phyloP scores from a whole-genome alignment of 2,329 filamentous ascomycete species.

The Ceratocystis harringtonii region DNA sequence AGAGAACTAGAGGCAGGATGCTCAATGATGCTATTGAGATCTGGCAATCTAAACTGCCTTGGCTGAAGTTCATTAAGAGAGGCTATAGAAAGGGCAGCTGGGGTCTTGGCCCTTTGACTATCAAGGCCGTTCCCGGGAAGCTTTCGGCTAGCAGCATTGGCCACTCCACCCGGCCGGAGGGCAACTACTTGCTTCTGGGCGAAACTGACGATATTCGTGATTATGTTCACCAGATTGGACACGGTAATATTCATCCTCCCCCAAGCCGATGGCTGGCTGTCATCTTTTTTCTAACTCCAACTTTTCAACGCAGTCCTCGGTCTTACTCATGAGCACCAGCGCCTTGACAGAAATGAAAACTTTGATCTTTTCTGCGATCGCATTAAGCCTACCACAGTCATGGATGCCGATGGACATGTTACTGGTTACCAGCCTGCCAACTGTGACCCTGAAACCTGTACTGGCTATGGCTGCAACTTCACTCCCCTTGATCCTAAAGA shows the following conservation, averaged over 20 bases:
- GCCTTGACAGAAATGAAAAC: conserved; percentile 7
- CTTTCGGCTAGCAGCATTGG: conserved; percentile 12
- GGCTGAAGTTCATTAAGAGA: conserved; percentile 10
- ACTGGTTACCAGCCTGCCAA: background rate
- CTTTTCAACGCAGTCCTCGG: conserved; percentile 9
- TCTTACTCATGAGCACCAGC: conserved; percentile 13
- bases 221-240: conserved; percentile 16
- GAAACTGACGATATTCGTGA: background rate
- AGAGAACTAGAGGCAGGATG: background rate
- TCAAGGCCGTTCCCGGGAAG: background rate
- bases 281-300: background rate
- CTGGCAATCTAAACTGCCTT: conserved; percentile 14
- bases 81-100: background rate
- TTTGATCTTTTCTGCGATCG: conserved; percentile 11
- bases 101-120: conserved; percentile 4
- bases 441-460: conserved; percentile 11
- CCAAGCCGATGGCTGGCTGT: too few relatives aligned
- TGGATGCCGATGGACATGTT: background rate
- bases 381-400: background rate
- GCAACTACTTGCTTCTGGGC: conserved; percentile 12
- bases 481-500: background rate
- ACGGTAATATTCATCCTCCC: conserved; percentile 9
- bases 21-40: conserved; percentile 10
- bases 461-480: conserved; percentile 16
- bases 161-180: background rate